Evolutionary conservation across 768 basidiomycete genomes (phyloP), one percentile per base, ranked within the genome.

Genomic region (Xerocomellus amylosporus): DNA sequence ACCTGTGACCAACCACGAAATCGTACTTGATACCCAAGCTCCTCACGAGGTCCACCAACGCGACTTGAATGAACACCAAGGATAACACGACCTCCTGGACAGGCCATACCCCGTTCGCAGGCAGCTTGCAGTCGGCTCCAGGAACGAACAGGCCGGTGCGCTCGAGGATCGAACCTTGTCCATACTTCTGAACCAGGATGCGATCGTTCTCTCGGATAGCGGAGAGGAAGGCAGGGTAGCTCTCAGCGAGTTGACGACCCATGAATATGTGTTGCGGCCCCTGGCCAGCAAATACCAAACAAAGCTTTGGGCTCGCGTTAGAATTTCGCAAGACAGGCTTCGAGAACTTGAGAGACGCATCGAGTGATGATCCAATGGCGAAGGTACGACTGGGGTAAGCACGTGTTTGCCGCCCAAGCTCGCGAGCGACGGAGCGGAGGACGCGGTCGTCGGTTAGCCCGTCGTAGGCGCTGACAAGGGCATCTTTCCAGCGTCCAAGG

Each of bases 231-330:
- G 59, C 59, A 5, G 69, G 69, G 46, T 69, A 73, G 17, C 46
- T 59, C 45, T 71, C 65, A 17, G 69, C 64, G 10, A 71, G 70
- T 37, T 72, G 66, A 46, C 73, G 72, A 51, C 73, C 73, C 72
- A 73, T 74, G 49, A 60, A 65, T 31, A 64, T 28, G 37, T 73
- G 70, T 37, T 74, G 72, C 1, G 72, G 71, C 5, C 73, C 73
- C 51, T 73, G 72, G 9, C 72, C 73, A 33, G 71, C 52, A 48
- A 73, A 73, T 10, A 73, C 71, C 41, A 70, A 58, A 26, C 73
- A 71, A 8, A 72, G 60, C 48, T 72, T 73, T 0, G 73, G 69
- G 22, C 58, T 60, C n/a, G 41, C 31, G 8, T 53, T 38, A 2
- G 57, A 45, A 34, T 68, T 64, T 19, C 64, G 63, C 45, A 72